A percentile compares a stretch with the other conserved stretches of the same genome.
Evolutionary conservation across 805 yeast species (phyloP).

Genomic region (Candida quercuum): DNA sequence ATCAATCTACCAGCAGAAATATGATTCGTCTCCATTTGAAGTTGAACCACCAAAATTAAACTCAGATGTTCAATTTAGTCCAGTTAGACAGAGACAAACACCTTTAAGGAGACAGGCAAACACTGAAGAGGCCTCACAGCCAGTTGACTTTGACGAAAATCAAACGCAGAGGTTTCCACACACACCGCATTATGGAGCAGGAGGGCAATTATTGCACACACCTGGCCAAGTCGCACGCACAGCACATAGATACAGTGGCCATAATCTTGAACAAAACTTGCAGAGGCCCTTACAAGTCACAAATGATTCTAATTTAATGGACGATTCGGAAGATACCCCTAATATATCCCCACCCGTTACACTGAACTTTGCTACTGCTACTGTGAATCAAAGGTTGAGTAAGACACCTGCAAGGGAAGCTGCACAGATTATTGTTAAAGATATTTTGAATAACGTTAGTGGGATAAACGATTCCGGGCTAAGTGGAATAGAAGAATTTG

Average conservation of each 20-base stretch:
- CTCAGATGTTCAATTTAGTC: constrained; percentile 23
- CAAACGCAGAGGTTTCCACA: constrained; percentile 37
- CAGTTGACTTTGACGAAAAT: constrained; percentile 7
- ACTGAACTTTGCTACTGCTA: constrained; percentile 15
- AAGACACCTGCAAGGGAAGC: constrained; percentile 19
- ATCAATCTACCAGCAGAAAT: constrained; percentile 20
- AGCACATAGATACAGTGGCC: constrained; percentile 14
- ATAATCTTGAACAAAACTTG: constrained; percentile 4
- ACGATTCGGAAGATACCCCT: constrained; percentile 21
- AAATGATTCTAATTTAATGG: constrained; percentile 5
- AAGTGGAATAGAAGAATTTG: background rate
- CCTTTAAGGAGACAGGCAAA: constrained; percentile 10
- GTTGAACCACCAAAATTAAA: constrained; percentile 22
- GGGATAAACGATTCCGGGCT: constrained; percentile 19
- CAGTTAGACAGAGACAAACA: constrained; percentile 8
- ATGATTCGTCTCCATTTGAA: constrained; percentile 25
- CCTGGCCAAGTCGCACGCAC: constrained; percentile 15
- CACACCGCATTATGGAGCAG: constrained; percentile 40
- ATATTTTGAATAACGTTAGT: constrained; percentile 20
- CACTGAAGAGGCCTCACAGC: background rate
- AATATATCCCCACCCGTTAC: constrained; percentile 23
- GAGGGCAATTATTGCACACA: constrained; percentile 29
- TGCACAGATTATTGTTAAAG: constrained; percentile 21
- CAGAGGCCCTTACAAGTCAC: too few species aligned
- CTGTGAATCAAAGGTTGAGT: background rate